Percentiles rank a stretch among this genome's conserved stretches.
Conservation (phyloP, 768 basidiomycete genomes). For the Termitomyces heimii region DNA sequence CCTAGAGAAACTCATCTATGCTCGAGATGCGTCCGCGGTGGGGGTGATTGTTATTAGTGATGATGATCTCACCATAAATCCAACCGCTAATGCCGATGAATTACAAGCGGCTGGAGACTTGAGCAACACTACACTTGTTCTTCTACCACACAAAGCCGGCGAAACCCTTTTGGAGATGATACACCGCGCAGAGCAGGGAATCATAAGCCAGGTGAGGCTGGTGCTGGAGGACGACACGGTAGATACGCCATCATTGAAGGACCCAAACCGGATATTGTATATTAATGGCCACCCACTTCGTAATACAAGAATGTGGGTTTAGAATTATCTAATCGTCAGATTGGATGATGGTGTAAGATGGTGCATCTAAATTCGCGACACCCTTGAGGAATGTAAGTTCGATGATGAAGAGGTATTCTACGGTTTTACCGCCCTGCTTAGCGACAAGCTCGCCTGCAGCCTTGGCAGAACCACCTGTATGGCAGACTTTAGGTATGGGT, state of each 20-base stretch:
- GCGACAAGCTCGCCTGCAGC: constrained; percentile 88
- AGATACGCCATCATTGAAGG: constrained; percentile 20
- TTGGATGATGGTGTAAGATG: constrained; percentile 85
- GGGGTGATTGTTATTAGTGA: constrained; percentile 76
- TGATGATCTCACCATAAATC: constrained; percentile 55
- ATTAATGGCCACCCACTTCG: constrained; percentile 72
- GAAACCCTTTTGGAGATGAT: constrained; percentile 51
- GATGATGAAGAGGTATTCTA: constrained; percentile 95
- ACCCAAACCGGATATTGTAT: constrained; percentile 53
- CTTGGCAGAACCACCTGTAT: constrained; percentile 82
- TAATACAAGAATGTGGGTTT: constrained; percentile 69
- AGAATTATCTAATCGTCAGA: constrained; percentile 45
- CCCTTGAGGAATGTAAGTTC: constrained; percentile 76
- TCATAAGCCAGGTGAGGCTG: constrained; percentile 44
- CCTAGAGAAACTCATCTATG: constrained; percentile 70
- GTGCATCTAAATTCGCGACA: constrained; percentile 73
- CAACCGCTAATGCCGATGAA: constrained; percentile 56
- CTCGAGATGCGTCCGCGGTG: constrained; percentile 62
- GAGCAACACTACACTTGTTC: constrained; percentile 51
- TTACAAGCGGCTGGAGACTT: constrained; percentile 52
- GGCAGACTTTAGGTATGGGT: not conserved
- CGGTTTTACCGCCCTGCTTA: constrained; percentile 74
- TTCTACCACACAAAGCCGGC: constrained; percentile 50
- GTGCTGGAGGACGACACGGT: constrained; percentile 35
- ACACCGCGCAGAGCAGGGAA: constrained; percentile 39